Evolutionary conservation across 106 monocot genomes (phyloP), one percentile per base, ranked within the genome.

Genomic region (Dendrobium catenatum): DNA sequence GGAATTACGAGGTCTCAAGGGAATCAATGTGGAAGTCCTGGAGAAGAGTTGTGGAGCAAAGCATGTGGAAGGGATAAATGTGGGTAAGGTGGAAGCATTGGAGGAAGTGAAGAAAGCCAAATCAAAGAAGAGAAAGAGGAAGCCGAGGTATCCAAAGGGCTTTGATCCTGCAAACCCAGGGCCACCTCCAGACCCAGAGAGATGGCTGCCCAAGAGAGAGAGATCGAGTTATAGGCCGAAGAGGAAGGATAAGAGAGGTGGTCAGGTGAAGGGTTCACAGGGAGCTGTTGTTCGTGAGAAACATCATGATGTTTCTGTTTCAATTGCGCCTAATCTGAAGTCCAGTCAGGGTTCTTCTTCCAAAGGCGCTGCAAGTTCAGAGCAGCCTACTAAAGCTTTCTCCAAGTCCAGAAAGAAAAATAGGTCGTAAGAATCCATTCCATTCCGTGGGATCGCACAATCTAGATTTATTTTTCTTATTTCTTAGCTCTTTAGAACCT

Each of bases 161-260:
- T 99, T 91, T 29, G 99, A 99, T 82, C 91, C 93, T 0, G 91
- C 91, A 9, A 93, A 99, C 70, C 95, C 99, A 1, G 99, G 99
- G 8, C 99, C 99, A 15, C 91, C 91, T 40, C 99, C 95, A 0
- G 99, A 95, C 55, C 99, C 99, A 0, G 99, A 99, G 76, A 95
- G 99, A 72, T 99, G 99, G 99, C 83, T 99, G 40, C 99, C 95
- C 2, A 93, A 81, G 83, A 93, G 93, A 79, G 95, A 99, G 80
- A 89, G 99, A 22, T 99, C 99, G 6, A 99, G 79, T 72, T 99
- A 95, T 46, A 85, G 88, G 81, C 95, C 99, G 0, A 95, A 87
- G 85, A 90, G 94, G 87, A 99, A 95, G 82, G 99, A 99, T 75
- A 99, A 93, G 88, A 95, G 99, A 77, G 86, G 40, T 70, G 86